phyloP scores from a whole-genome alignment of 176 grass and related monocot species.

The Carex cristatella region DNA sequence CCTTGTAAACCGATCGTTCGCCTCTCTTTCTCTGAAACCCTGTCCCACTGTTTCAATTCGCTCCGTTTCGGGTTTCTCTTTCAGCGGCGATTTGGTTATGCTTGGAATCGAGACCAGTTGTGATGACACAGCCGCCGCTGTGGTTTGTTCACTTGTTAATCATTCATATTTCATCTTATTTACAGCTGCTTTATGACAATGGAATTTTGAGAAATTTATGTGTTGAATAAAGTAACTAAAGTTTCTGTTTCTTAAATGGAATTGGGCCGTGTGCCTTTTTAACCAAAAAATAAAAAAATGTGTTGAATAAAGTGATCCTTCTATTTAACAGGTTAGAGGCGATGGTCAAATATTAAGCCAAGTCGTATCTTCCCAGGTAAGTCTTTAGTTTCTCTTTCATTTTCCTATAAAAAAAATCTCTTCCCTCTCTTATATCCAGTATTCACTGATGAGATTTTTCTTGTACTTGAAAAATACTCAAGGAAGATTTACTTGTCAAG shows the following conservation, averaged over 20 bases:
- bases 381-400: background rate
- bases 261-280: no score
- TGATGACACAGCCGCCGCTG: conserved; percentile 77
- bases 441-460: background rate
- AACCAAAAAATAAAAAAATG: no score
- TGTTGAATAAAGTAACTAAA: no score
- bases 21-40: conserved; percentile 2
- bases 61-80: background rate
- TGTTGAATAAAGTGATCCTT: no score
- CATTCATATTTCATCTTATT: conserved; percentile 10
- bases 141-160: conserved; percentile 31
- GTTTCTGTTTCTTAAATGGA: no score
- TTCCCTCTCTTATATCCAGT: background rate
- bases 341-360: conserved; percentile 86
- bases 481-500: conserved; percentile 82
- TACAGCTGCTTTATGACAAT: no score
- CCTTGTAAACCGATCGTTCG: background rate
- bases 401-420: background rate
- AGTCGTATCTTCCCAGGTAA: conserved; percentile 80
- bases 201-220: no score
- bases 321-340: conserved; percentile 56
- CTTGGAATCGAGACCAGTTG: conserved; percentile 96
- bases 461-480: conserved; percentile 7
- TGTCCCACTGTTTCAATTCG: conserved; percentile 8
- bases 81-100: conserved; percentile 43